Base-by-base conservation (phyloP, 495 filamentous ascomycete species). In the Clavariopsis aquatica region DNA sequence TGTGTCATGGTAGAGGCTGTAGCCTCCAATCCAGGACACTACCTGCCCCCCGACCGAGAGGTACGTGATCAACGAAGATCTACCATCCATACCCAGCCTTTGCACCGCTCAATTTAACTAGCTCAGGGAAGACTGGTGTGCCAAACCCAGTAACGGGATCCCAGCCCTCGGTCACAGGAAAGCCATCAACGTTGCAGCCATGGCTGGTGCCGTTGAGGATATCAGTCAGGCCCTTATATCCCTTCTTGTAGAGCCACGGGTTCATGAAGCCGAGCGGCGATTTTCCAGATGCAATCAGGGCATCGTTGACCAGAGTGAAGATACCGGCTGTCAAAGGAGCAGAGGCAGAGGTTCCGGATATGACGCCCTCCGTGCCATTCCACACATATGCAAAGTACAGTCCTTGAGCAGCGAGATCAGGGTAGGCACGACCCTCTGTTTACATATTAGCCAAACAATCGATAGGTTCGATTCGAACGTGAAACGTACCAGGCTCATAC, bases 221-320 rank as follows among this genome's bases (percentile, higher is more conserved):
- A 63, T 78, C 76, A 1, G 56, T 75, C 36, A 78, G 65, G n/a
- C 68, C 75, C 56, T 64, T 68, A 60, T 72, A 71, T 3, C 60
- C 75, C 31, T 54, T 68, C 15, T 49, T 55, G 61, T 78, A 78
- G 0, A 78, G 41, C 74, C 71, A 77, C 0, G 76, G 76, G 55
- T 78, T 78, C 57, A 78, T 64, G 65, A 74, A 78, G 19, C 76
- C 76, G n/a, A 78, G 66, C 7, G 74, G 49, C 12, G 66, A 36
- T 61, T 68, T 71, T 5, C 75, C 74, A 1, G 46, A 57, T 27
- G 72, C 68, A 43, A 78, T 59, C 22, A 72, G 59, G 1, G 69
- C 72, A 55, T 76, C 75, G 53, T 78, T 78, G 46, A 78, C 66
- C 4, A 78, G 66, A 5, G 66, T 56, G 52, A 78, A 68, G 36